These are phyloP conservation scores for Mortierella sp. DNA, from an alignment of 371 early-diverging fungal species.

Conservation along the genomic window DNA sequence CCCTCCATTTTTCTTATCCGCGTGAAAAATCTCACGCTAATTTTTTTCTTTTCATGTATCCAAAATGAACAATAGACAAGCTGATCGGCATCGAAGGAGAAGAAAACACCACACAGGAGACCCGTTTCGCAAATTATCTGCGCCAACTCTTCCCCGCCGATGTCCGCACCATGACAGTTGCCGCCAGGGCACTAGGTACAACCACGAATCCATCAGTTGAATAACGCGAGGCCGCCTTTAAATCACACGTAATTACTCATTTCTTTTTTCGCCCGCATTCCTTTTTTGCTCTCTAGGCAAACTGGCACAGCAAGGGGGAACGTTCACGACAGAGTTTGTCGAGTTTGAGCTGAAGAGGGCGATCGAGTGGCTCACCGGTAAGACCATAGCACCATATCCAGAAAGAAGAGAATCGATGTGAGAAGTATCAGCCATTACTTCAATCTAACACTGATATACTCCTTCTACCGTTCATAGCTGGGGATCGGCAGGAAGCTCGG, in stretches of 20 bases:
- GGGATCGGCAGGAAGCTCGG: constrained; percentile 81
- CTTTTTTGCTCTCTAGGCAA: constrained; percentile 61
- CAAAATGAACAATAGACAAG: constrained; percentile 69
- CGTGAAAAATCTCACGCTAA: not conserved
- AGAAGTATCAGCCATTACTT: not conserved
- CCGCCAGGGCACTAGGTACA: constrained; percentile 84
- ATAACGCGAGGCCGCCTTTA: no score
- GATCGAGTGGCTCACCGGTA: constrained; percentile 91
- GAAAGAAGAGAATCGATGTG: no score
- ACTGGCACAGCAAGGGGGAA: constrained; percentile 81
- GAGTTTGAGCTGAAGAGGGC: constrained; percentile 92
- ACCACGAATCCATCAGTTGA: not conserved
- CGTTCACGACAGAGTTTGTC: constrained; percentile 87
- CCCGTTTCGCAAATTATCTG: constrained; percentile 89
- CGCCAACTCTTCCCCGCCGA: constrained; percentile 90
- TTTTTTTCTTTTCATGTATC: not conserved
- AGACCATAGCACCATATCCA: not conserved
- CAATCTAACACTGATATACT: not conserved
- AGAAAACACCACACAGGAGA: constrained; percentile 85
- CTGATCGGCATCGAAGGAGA: constrained; percentile 90
- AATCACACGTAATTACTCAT: not conserved
- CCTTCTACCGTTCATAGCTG: constrained; percentile 25
- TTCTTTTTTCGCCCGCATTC: not conserved
- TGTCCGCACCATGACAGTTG: constrained; percentile 86
- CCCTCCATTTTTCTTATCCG: not conserved